phyloP scores from a whole-genome alignment of 805 yeast species.

The Cyberlindnera maritima region DNA sequence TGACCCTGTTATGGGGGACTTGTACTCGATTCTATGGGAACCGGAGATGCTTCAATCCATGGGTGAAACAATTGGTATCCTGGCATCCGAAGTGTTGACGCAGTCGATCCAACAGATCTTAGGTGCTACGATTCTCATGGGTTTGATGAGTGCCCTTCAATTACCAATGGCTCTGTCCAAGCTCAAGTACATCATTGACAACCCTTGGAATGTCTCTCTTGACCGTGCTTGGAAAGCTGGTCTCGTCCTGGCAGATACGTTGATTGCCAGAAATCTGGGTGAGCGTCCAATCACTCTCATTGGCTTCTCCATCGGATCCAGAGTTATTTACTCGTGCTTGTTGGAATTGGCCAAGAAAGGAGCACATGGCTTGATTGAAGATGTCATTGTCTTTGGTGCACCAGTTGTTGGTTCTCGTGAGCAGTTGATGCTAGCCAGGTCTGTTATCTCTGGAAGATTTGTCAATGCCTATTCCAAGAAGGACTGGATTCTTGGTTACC shows the following conservation, averaged over 20 bases:
- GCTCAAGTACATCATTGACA: conserved; percentile 83
- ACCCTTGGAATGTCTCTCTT: conserved; percentile 96
- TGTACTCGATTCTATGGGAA: conserved; percentile 92
- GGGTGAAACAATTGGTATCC: conserved; percentile 92
- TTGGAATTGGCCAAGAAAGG: conserved; percentile 82
- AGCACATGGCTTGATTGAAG: conserved; percentile 84
- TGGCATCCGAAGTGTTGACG: conserved; percentile 90
- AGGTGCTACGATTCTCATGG: conserved; percentile 86
- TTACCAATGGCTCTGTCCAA: conserved; percentile 90
- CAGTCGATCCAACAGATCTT: conserved; percentile 93
- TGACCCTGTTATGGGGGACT: conserved; percentile 97
- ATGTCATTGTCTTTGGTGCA: conserved; percentile 83
- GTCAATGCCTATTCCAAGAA: conserved; percentile 87
- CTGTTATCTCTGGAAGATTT: conserved; percentile 86
- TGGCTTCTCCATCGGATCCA: conserved; percentile 92
- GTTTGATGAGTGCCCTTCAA: conserved; percentile 90
- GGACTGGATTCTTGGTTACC: conserved; percentile 95
- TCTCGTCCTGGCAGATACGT: conserved; percentile 82
- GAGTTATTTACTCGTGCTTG: conserved; percentile 87
- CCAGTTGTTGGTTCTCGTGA: conserved; percentile 81
- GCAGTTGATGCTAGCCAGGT: conserved; percentile 72
- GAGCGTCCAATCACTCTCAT: conserved; percentile 88
- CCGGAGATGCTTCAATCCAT: conserved; percentile 95
- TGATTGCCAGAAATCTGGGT: conserved; percentile 84
- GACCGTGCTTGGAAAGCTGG: conserved; percentile 99